These are phyloP conservation scores for Leccinum disarticulatum DNA, from an alignment of 768 basidiomycete genomes.

Conservation along the genomic window DNA sequence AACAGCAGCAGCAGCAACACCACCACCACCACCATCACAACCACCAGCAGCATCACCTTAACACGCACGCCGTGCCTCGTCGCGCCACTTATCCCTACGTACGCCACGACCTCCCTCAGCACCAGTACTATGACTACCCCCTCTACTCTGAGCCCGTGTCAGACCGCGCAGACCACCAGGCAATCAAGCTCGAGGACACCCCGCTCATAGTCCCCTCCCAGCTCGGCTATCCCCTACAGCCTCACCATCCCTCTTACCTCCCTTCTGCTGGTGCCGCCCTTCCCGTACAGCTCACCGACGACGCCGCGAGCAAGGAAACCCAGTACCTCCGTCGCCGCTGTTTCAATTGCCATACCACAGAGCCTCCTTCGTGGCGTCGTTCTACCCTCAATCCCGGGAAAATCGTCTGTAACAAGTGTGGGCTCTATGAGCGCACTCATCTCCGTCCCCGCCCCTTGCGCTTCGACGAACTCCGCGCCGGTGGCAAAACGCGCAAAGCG, in stretches of 20 bases:
- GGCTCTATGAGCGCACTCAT: conserved; percentile 88
- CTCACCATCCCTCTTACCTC: conserved; percentile 40
- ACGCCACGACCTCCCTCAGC: conserved; percentile 61
- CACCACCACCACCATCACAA: conserved; percentile 21
- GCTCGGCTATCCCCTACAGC: conserved; percentile 34
- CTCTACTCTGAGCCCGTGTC: conserved; percentile 42
- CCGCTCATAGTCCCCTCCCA: conserved; percentile 63
- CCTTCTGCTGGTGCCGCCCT: conserved; percentile 42
- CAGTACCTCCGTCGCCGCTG: conserved; percentile 86
- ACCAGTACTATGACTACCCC: conserved; percentile 35
- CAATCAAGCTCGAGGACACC: conserved; percentile 70
- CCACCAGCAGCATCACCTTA: conserved; percentile 34
- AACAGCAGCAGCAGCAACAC: conserved; percentile 38
- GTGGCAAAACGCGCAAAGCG: conserved; percentile 75
- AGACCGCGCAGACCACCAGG: conserved; percentile 26
- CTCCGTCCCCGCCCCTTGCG: conserved; percentile 78
- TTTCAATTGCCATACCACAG: conserved; percentile 91
- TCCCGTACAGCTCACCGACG: conserved; percentile 85
- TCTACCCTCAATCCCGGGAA: conserved; percentile 88
- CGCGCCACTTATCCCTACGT: conserved; percentile 78
- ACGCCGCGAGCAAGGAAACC: conserved; percentile 87
- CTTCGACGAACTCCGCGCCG: conserved; percentile 84
- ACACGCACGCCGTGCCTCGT: conserved; percentile 42
- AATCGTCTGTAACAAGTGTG: conserved; percentile 94
- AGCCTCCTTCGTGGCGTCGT: conserved; percentile 86